Base-by-base conservation (phyloP, 306 rosid genomes). In the Potentilla sterilis region DNA sequence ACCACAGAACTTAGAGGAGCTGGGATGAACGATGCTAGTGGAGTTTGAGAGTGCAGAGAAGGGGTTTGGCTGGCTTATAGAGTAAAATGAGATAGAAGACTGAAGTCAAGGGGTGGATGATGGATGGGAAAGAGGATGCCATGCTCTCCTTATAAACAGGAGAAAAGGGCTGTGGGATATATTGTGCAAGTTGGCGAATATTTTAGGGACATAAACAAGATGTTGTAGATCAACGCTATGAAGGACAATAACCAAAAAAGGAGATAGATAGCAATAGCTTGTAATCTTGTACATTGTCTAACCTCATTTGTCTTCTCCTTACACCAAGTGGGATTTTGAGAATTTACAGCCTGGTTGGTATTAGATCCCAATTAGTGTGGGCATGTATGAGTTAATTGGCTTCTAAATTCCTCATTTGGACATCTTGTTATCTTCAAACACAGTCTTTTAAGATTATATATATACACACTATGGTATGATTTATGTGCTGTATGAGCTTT, bases 91-190 rank as follows among this genome's bases (percentile, higher is more conserved):
- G 75, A 14, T 35, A 47, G 38, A 63, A 24, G 81, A 64, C 72
- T 63, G 52, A 62, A 47, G 82, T 83, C 75, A 14, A 73, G 75
- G 40, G 78, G 51, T 21, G 35, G 41, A 21, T 57, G 68, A 48
- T 61, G 66, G 35, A 61, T 28, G 66, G 18, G 41, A 13, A 28
- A 59, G 66, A 32, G 66, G 41, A 1, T 61, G 37, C 66, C 37
- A 61, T 4, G 40, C 40, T 58, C 11, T 1, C 40, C 40, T 61
- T 61, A 61, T 61, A 61, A 61, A 40, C 66, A 61, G 66, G 66
- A 61, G 66, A 61, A 61, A 61, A 13, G 66, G 35, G 66, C 38
- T 28, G 65, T 12, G 65, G 65, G 65, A 59, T 19, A 12, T 14
- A 28, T 55, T 28, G 2, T 24, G 66, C 66, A 61, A 61, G 66